Conservation (phyloP, 163 green algal species). For the Volvox carteri region DNA sequence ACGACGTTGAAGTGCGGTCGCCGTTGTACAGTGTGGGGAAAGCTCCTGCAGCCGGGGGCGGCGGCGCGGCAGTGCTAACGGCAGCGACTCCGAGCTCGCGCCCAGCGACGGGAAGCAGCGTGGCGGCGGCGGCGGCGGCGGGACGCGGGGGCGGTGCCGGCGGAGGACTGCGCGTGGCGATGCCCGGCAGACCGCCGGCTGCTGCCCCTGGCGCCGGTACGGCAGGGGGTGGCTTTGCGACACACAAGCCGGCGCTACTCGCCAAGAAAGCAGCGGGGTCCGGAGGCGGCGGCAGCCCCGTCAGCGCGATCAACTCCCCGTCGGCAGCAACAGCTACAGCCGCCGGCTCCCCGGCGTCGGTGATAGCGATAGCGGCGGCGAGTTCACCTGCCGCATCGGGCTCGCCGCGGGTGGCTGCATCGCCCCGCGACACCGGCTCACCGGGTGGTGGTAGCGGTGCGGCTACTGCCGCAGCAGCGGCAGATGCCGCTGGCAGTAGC, state of each 20-base stretch:
- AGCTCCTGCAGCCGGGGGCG: background rate
- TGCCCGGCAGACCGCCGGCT: slow-evolving; percentile 9
- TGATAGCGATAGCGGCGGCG: background rate
- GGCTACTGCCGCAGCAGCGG: background rate
- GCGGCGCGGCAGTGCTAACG: background rate
- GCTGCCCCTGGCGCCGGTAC: background rate
- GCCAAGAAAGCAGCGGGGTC: background rate
- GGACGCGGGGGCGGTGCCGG: background rate
- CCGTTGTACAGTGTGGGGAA: background rate
- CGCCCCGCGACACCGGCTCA: background rate
- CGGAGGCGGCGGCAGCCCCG: background rate
- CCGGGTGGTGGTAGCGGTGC: background rate
- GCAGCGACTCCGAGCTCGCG: background rate
- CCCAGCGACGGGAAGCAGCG: background rate
- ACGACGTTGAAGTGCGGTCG: slow-evolving; percentile 27
- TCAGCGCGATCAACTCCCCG: background rate
- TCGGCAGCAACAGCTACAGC: background rate
- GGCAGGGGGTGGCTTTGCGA: background rate
- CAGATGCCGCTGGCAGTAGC: background rate
- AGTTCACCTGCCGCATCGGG: background rate
- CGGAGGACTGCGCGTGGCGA: background rate
- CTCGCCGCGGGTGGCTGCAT: background rate
- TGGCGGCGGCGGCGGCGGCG: background rate
- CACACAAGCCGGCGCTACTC: slow-evolving; percentile 44
- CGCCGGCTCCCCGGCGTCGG: background rate